A percentile compares a stretch with the other conserved stretches of the same genome.
Evolutionary conservation across 805 yeast genomes (phyloP).

Genomic region (Yarrowia phangngaensis): DNA sequence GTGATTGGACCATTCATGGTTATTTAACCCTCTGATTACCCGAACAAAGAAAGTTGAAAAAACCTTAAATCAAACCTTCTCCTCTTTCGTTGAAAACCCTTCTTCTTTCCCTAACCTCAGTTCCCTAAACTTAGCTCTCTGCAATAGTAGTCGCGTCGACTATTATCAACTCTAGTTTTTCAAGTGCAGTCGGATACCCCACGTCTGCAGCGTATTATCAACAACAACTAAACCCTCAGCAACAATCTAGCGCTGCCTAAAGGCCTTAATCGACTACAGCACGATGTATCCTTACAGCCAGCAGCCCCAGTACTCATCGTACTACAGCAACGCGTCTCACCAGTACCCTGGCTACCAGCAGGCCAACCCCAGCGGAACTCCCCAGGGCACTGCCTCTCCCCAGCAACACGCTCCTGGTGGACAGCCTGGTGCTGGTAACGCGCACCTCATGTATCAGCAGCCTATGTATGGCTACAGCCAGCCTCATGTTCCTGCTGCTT

Average conservation of each 20-base stretch:
- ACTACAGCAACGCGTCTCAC: constrained; percentile 25
- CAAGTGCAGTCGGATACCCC: constrained; percentile 25
- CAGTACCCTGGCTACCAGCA: constrained; percentile 26
- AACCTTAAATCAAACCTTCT: too few species aligned
- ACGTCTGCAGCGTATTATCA: constrained; percentile 19
- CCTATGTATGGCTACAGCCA: constrained; percentile 25
- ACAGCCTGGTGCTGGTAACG: constrained; percentile 12
- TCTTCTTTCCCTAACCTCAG: constrained; percentile 17
- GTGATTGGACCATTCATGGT: too few species aligned
- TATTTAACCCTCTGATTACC: too few species aligned
- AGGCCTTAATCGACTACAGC: constrained; percentile 1
- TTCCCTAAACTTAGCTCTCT: too few species aligned
- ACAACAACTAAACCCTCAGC: constrained; percentile 11
- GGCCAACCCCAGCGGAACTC: constrained; percentile 18
- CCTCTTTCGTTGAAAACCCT: neutral
- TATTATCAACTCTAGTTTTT: constrained; percentile 11
- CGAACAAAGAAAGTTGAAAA: too few species aligned
- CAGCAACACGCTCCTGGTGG: constrained; percentile 27
- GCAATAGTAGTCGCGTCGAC: constrained; percentile 7
- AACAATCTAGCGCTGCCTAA: neutral
- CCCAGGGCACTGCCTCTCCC: constrained; percentile 21
- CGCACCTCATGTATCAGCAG: constrained; percentile 26
- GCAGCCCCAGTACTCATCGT: constrained; percentile 27
- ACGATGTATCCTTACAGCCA: constrained; percentile 25
- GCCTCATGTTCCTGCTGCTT: constrained; percentile 24